These are phyloP conservation scores for Dipodascopsis uninucleata DNA, from an alignment of 805 yeast genomes.

Conservation along the genomic window DNA sequence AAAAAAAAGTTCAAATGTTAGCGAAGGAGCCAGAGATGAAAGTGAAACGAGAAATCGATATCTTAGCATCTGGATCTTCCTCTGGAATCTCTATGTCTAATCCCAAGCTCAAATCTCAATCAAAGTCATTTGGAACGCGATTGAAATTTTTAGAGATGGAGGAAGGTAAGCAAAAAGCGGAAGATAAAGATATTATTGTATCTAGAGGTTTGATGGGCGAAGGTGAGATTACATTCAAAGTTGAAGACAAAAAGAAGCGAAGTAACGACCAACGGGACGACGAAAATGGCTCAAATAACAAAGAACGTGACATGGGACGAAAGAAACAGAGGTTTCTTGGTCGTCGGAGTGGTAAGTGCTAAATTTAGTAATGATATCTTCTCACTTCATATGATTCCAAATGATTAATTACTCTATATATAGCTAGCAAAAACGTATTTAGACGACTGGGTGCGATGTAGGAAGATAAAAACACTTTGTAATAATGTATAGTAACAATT, in stretches of 20 bases:
- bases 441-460: not conserved
- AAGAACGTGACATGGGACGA: constrained; percentile 21
- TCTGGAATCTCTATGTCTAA: too few species aligned
- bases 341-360: constrained; percentile 24
- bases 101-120: not conserved
- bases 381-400: not conserved
- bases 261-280: constrained; percentile 6
- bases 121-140: constrained; percentile 16
- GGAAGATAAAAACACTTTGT: not conserved
- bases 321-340: constrained; percentile 21
- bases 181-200: constrained; percentile 6
- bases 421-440: constrained; percentile 6
- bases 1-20: not conserved
- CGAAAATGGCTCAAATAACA: constrained; percentile 6
- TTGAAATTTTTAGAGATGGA: too few species aligned
- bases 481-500: not conserved
- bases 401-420: too few species aligned
- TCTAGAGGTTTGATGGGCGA: constrained; percentile 23
- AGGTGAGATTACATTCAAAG: constrained; percentile 25
- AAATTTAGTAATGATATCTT: not conserved
- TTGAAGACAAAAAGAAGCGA: constrained; percentile 14
- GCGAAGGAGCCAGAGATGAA: constrained; percentile 1
- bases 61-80: not conserved
- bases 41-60: constrained; percentile 7
- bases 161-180: constrained; percentile 7